Percentiles rank a stretch among this genome's conserved stretches.
These are phyloP conservation scores for Capsicum pubescens DNA, from an alignment of 257 asterid species.

Conservation along the genomic window DNA sequence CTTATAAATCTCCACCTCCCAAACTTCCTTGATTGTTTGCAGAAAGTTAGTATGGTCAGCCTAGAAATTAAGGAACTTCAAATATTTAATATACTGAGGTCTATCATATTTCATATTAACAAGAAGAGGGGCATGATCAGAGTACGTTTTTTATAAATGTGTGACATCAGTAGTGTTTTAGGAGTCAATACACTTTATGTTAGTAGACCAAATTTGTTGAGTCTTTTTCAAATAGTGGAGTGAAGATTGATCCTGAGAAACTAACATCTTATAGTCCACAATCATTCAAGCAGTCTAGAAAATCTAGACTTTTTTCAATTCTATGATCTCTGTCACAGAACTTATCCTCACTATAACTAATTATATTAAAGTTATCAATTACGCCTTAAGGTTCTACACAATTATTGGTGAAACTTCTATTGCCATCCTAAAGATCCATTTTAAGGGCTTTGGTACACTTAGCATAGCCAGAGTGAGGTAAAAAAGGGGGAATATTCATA, in stretches of 20 bases:
- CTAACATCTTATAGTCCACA: neutral
- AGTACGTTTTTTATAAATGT: neutral
- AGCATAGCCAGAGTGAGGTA: neutral
- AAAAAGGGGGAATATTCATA: neutral
- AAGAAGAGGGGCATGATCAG: neutral
- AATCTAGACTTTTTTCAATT: neutral
- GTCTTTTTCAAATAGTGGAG: neutral
- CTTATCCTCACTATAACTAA: neutral
- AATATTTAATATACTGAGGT: neutral
- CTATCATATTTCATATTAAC: neutral
- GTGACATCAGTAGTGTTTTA: neutral
- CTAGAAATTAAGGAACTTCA: neutral
- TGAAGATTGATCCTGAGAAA: neutral
- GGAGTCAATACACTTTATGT: neutral
- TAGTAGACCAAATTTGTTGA: neutral
- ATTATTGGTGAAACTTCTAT: neutral
- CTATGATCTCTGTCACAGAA: neutral
- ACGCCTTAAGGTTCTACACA: neutral
- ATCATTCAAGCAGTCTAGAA: neutral
- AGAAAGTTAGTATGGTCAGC: neutral
- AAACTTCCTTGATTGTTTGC: neutral
- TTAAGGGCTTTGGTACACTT: neutral
- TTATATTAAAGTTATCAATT: neutral
- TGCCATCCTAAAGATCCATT: neutral
- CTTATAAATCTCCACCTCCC: neutral